Evolutionary conservation across 2,329 filamentous ascomycete genomes (phyloP).

Genomic region (Apiospora aurea): DNA sequence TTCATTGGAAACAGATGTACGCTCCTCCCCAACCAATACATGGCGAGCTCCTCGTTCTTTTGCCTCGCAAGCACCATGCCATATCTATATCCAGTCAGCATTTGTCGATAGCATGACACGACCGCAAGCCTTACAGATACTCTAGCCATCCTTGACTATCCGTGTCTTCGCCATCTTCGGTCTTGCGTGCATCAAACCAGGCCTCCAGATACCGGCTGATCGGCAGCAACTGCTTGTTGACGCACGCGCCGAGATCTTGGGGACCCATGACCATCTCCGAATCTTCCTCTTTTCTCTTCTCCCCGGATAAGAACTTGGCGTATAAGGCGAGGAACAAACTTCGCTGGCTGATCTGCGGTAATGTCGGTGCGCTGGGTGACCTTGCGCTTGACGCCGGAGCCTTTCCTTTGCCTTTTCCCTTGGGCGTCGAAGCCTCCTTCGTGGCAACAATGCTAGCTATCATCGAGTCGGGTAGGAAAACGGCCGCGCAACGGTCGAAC

Average conservation of each 20-base stretch:
- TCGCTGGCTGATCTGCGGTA: slow-evolving; percentile 80
- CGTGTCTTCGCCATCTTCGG: slow-evolving; percentile 63
- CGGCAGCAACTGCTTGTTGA: slow-evolving; percentile 83
- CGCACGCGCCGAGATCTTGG: slow-evolving; percentile 81
- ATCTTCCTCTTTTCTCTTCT: slow-evolving; percentile 96
- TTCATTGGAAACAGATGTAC: slow-evolving; percentile 93
- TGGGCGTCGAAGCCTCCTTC: slow-evolving; percentile 47
- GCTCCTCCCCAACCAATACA: slow-evolving; percentile 86
- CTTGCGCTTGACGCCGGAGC: slow-evolving; percentile 44
- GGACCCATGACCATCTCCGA: slow-evolving; percentile 97
- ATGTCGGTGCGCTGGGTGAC: slow-evolving; percentile 33
- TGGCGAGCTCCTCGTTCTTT: slow-evolving; percentile 86
- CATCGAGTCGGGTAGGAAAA: slow-evolving; percentile 84
- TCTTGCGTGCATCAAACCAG: slow-evolving; percentile 76
- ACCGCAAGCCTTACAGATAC: slow-evolving; percentile 62
- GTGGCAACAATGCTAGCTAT: slow-evolving; percentile 70
- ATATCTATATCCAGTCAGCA: slow-evolving; percentile 59
- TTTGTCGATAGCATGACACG: neutral
- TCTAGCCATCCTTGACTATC: slow-evolving; percentile 92
- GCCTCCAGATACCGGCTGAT: slow-evolving; percentile 79
- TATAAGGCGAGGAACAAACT: slow-evolving; percentile 92
- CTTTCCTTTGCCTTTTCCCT: slow-evolving; percentile 69
- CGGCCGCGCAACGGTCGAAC: slow-evolving; percentile 89
- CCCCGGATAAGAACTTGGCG: slow-evolving; percentile 89
- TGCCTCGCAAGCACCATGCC: slow-evolving; percentile 89